Percentiles rank a stretch among this genome's conserved stretches.
phyloP scores from a whole-genome alignment of 495 filamentous ascomycete species.

The Lasiosphaeriaceae sp. region DNA sequence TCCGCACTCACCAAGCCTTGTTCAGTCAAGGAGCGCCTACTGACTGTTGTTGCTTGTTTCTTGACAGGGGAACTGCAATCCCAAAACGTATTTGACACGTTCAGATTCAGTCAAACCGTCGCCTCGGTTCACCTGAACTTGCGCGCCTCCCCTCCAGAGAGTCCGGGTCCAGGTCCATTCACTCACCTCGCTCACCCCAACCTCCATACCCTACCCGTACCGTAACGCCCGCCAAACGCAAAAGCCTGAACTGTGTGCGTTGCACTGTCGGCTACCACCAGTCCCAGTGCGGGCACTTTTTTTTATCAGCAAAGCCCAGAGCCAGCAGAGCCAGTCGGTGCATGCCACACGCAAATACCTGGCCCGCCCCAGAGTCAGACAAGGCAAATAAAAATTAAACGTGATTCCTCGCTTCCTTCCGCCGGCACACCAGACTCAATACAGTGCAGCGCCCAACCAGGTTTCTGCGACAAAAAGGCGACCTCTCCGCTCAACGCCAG shows the following conservation, averaged over 20 bases:
- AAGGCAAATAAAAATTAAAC: constrained; percentile 40
- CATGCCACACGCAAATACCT: constrained; percentile 31
- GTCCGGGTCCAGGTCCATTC: too few species aligned
- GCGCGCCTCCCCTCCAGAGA: constrained; percentile 11
- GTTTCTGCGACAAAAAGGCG: constrained; percentile 48
- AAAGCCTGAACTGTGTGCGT: constrained; percentile 14
- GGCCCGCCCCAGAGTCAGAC: constrained; percentile 25
- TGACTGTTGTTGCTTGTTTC: constrained; percentile 37
- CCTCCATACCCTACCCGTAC: background rate
- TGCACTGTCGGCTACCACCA: constrained; percentile 23
- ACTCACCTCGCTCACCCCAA: constrained; percentile 16
- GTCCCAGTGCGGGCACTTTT: background rate
- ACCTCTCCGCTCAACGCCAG: constrained; percentile 52
- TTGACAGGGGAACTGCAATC: constrained; percentile 40
- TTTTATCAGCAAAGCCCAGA: too few species aligned
- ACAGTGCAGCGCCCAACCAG: constrained; percentile 50
- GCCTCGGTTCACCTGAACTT: constrained; percentile 8
- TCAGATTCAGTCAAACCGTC: constrained; percentile 25
- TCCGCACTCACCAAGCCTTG: constrained; percentile 55
- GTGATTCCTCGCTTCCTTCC: constrained; percentile 46
- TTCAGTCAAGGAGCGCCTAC: constrained; percentile 43
- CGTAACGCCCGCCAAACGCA: background rate
- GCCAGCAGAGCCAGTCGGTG: constrained; percentile 15
- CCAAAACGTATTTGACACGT: constrained; percentile 39
- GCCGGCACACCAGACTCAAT: constrained; percentile 50